A percentile compares a stretch with the other conserved stretches of the same genome.
These are phyloP conservation scores for Penicillium waksmanii DNA, from an alignment of 495 filamentous ascomycete genomes.

Conservation along the genomic window DNA sequence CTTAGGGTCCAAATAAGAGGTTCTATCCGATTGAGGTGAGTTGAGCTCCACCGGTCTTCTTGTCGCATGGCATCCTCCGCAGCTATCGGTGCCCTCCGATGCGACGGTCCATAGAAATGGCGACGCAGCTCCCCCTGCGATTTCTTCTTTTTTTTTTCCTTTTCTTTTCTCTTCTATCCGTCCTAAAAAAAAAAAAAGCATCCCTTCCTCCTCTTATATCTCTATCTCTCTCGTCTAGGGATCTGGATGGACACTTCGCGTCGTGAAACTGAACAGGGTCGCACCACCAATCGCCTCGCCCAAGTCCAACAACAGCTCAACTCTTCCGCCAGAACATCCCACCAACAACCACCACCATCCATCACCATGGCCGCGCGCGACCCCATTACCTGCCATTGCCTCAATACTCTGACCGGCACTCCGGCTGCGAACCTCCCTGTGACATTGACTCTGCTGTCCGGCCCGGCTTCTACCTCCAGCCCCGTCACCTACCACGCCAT, in stretches of 20 bases:
- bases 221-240: conserved; percentile 6
- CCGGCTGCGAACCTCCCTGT: conserved; percentile 62
- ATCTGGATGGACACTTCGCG: conserved; percentile 35
- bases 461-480: conserved; percentile 31
- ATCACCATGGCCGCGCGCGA: conserved; percentile 55
- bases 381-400: conserved; percentile 77
- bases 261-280: conserved; percentile 26
- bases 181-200: too few species aligned
- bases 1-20: background rate
- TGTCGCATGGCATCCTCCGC: conserved; percentile 44
- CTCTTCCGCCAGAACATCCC: conserved; percentile 17
- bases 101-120: conserved; percentile 35
- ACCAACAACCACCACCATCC: conserved; percentile 21
- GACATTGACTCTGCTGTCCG: conserved; percentile 53
- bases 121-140: conserved; percentile 10
- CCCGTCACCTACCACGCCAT: conserved; percentile 60
- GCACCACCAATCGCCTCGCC: conserved; percentile 41
- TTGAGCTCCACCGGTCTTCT: conserved; percentile 9
- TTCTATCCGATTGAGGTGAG: background rate
- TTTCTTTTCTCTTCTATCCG: background rate
- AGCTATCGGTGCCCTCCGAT: conserved; percentile 49
- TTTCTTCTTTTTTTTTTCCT: conserved; percentile 5
- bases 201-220: conserved; percentile 5
- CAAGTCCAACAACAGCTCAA: conserved; percentile 44
- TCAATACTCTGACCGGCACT: conserved; percentile 68